A percentile compares a stretch with the other conserved stretches of the same genome.
Conservation (phyloP, 2,329 filamentous ascomycete genomes). For the Alternaria ethzedia region DNA sequence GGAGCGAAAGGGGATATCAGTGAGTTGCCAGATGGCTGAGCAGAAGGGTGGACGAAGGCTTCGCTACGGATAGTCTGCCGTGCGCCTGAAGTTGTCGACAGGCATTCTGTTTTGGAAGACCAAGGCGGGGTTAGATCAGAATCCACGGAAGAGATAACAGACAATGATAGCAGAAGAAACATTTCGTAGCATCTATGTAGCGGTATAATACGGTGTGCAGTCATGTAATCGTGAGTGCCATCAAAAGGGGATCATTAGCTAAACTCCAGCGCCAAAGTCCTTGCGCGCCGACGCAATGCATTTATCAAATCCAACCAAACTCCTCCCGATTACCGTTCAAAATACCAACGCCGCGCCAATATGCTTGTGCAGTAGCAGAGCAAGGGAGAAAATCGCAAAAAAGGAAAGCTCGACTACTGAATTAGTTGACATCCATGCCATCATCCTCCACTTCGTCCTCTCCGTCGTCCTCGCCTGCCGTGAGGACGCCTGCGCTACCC, state of each 20-base stretch:
- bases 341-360: constrained; percentile 24
- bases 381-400: neutral
- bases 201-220: constrained; percentile 6
- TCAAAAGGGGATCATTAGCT: neutral
- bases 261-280: neutral
- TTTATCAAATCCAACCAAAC: neutral
- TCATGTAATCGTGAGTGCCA: constrained; percentile 5
- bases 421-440: constrained; percentile 50
- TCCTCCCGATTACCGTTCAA: neutral
- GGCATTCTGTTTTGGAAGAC: neutral
- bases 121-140: neutral
- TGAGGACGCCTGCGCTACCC: constrained; percentile 44
- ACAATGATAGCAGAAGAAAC: neutral
- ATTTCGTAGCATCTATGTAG: neutral
- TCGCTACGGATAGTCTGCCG: constrained; percentile 9
- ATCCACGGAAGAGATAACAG: no score
- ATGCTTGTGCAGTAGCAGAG: constrained; percentile 12
- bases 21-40: constrained; percentile 30
- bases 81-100: neutral
- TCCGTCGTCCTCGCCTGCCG: constrained; percentile 51
- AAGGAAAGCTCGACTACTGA: neutral
- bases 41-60: constrained; percentile 18
- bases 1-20: constrained; percentile 38
- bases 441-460: constrained; percentile 53
- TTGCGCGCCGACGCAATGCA: constrained; percentile 17